phyloP scores from a whole-genome alignment of 116 monocot genomes.

The Trichopus zeylanicus region DNA sequence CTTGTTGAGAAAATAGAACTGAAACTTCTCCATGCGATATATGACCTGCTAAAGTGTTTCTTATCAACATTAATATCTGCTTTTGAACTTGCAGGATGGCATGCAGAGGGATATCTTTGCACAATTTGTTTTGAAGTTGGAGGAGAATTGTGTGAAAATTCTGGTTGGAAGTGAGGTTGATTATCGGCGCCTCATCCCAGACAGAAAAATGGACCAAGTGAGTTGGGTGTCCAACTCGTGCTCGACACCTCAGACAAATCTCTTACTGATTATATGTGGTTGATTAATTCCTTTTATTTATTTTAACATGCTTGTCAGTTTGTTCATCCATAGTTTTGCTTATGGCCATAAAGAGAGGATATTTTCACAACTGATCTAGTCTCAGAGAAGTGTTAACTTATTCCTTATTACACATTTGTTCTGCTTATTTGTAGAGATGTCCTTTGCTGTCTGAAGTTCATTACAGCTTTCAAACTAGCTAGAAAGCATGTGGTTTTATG shows the following conservation, averaged over 20 bases:
- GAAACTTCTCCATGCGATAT: background rate
- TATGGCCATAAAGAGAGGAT: too few species aligned
- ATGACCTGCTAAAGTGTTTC: background rate
- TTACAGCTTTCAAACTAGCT: too few species aligned
- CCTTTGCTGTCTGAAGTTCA: too few species aligned
- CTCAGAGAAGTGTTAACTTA: too few species aligned
- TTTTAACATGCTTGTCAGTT: too few species aligned
- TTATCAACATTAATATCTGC: background rate
- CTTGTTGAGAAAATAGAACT: background rate
- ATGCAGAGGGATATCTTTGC: constrained; percentile 88
- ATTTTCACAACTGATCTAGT: too few species aligned
- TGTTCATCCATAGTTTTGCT: background rate
- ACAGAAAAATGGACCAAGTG: constrained; percentile 42
- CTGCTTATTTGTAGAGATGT: too few species aligned
- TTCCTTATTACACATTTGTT: too few species aligned
- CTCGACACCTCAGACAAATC: background rate
- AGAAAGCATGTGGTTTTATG: too few species aligned
- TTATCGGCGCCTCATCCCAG: constrained; percentile 73
- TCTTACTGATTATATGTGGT: background rate
- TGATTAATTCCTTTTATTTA: too few species aligned
- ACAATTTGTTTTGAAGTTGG: constrained; percentile 58
- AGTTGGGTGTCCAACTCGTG: background rate
- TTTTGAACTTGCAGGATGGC: constrained; percentile 56
- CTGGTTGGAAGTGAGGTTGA: constrained; percentile 75
- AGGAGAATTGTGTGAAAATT: constrained; percentile 68